Evolutionary conservation across 257 asterid genomes (phyloP), one percentile per base, ranked within the genome.

Genomic region (Primulina eburnea): DNA sequence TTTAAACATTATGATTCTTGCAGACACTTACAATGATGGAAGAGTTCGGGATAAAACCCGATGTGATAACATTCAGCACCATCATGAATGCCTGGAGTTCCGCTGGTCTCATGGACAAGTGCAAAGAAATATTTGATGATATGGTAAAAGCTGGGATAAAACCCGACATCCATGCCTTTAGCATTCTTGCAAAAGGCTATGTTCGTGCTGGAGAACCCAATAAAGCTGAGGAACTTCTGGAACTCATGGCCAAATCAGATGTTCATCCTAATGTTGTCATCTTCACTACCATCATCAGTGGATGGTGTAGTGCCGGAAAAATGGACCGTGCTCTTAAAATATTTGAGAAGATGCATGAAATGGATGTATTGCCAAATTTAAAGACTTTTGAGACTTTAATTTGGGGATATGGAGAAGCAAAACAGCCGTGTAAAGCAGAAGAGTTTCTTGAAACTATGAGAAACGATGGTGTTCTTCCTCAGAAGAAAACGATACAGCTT

Each of bases 11-110:
- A 74, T 64, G 64, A 29, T 32, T 38, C 75, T 67, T 75, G 78
- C 85, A 92, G 98, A 70, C 82, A 14, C 81, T 94, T 35, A 65
- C 77, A 6, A 62, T 89, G 83, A 90, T 93, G 99, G 89, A 86
- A 76, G 95, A 87, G 73, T 83, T 84, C 38, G 92, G 96, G 38
- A 87, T 91, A 26, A 87, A 93, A 75, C 97, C 97, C 3, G 96
- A 90, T 33, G 97, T 93, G 17, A 55, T 90, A 69, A 89, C 99
- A 64, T 94, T 82, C 82, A 91, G 97, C 84, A 94, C 96, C 67
- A 89, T 94, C 68, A 94, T 94, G 99, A 85, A 94, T 68, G 95
- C 91, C 3, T 90, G 96, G 97, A 85, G 97, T 77, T 89, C 97
- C 2, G 83, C 81, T 14, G 97, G 99, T 33, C 85, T 76, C 18